A percentile compares a stretch with the other conserved stretches of the same genome.
These are phyloP conservation scores for Parietichytrium sp. DNA, from an alignment of 108 stramenopile genomes.

Conservation along the genomic window DNA sequence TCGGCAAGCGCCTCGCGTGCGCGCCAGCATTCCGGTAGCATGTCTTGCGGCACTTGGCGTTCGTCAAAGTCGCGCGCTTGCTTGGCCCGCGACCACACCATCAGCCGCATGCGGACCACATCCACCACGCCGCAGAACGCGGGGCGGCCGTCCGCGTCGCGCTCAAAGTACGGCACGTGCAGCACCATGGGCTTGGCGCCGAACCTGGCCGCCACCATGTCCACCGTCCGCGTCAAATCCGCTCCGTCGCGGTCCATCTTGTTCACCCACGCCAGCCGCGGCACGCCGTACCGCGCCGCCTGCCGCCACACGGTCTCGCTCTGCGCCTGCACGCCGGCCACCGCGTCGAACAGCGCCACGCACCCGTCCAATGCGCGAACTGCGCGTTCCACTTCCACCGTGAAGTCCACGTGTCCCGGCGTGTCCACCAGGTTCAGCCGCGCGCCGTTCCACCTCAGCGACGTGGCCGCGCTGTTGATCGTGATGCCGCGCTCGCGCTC, in stretches of 20 bases:
- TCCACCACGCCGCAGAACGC: constrained; percentile 88
- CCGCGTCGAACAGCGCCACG: constrained; percentile 90
- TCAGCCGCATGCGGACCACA: constrained; percentile 82
- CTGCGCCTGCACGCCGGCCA: constrained; percentile 97
- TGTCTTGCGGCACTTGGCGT: constrained; percentile 33
- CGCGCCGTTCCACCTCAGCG: constrained; percentile 87
- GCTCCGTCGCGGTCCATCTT: constrained; percentile 98
- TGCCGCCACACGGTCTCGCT: constrained; percentile 98
- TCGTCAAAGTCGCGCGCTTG: neutral
- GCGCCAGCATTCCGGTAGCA: neutral
- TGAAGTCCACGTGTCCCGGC: constrained; percentile 98
- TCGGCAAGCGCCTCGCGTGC: constrained; percentile 60
- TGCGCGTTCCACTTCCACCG: constrained; percentile 91
- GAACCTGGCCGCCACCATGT: constrained; percentile 73
- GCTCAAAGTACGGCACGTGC: constrained; percentile 52
- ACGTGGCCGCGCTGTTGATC: constrained; percentile 91
- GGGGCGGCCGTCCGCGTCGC: constrained; percentile 49
- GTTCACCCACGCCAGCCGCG: constrained; percentile 85
- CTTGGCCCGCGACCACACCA: constrained; percentile 72
- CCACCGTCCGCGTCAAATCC: constrained; percentile 74
- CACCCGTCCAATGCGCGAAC: constrained; percentile 95
- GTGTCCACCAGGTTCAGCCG: constrained; percentile 97
- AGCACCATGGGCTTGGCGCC: constrained; percentile 22
- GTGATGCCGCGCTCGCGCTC: constrained; percentile 98
- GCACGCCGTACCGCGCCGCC: constrained; percentile 88